Evolutionary conservation across 352 stramenopile genomes (phyloP).

Genomic region (Pythium plurisporium): DNA sequence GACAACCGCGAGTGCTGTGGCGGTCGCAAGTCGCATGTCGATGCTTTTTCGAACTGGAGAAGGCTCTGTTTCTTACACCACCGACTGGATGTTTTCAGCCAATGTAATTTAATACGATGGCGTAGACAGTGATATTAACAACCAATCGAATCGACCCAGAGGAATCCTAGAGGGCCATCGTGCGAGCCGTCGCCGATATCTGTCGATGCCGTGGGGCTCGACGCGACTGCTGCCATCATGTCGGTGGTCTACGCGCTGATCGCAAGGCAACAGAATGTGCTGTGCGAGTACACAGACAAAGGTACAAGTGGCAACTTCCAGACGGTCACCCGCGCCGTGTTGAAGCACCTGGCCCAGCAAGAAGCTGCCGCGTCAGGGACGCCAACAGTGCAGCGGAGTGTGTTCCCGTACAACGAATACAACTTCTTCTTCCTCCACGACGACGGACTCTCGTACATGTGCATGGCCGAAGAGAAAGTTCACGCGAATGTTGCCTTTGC

Average conservation of each 20-base stretch:
- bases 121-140: not conserved
- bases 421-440: slow-evolving; percentile 82
- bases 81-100: not conserved
- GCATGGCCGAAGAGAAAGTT: slow-evolving; percentile 77
- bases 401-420: slow-evolving; percentile 75
- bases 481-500: slow-evolving; percentile 67
- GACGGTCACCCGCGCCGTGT: slow-evolving; percentile 64
- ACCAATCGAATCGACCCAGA: not conserved
- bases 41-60: not conserved
- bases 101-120: not conserved
- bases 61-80: not conserved
- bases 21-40: not conserved
- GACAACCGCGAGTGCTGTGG: not conserved
- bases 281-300: slow-evolving; percentile 76
- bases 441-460: slow-evolving; percentile 76
- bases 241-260: slow-evolving; percentile 76
- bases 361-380: slow-evolving; percentile 15
- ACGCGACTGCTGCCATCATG: too few relatives aligned
- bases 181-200: slow-evolving; percentile 1
- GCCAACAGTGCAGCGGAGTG: slow-evolving; percentile 34
- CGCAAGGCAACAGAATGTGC: slow-evolving; percentile 62
- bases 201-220: too few relatives aligned
- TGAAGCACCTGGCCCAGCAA: slow-evolving; percentile 67
- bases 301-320: slow-evolving; percentile 60
- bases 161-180: slow-evolving; percentile 4